Evolutionary conservation across 495 filamentous ascomycete species (phyloP).

Genomic region (Penicillium mononematosum): DNA sequence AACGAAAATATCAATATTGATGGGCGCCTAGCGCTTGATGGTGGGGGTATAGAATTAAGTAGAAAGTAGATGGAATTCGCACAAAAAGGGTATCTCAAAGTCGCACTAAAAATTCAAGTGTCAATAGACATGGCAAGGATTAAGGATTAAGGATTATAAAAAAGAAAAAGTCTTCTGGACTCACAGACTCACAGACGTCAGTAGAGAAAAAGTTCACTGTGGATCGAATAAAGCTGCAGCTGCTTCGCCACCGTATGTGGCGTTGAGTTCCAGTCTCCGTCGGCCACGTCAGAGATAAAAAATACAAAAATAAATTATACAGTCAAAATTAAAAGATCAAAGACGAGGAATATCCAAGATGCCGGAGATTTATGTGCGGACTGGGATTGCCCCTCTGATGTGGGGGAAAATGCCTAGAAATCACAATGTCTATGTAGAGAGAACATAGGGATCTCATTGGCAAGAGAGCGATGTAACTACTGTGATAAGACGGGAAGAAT

Average conservation of each 20-base stretch:
- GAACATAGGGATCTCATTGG: conserved; percentile 35
- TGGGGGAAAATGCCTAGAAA: conserved; percentile 17
- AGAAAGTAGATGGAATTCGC: conserved; percentile 5
- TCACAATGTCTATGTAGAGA: conserved; percentile 24
- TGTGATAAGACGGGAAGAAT: conserved; percentile 20
- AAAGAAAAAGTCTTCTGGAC: conserved; percentile 1
- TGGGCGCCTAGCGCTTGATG: conserved; percentile 15
- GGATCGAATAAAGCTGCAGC: conserved; percentile 35
- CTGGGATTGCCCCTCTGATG: conserved; percentile 22
- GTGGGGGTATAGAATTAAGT: conserved; percentile 15
- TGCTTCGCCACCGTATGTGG: conserved; percentile 46
- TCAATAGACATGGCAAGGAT: conserved; percentile 17
- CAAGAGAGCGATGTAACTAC: conserved; percentile 14
- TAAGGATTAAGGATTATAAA: conserved; percentile 9
- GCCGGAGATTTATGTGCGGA: conserved; percentile 31
- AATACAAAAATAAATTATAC: conserved; percentile 9
- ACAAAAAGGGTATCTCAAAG: conserved; percentile 16
- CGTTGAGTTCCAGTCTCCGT: conserved; percentile 17
- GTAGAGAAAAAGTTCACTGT: conserved; percentile 27
- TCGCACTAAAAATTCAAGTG: conserved; percentile 11
- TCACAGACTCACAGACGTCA: conserved; percentile 17
- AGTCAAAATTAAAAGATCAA: conserved; percentile 13
- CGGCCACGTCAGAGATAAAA: conserved; percentile 31
- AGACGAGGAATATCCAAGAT: not conserved
- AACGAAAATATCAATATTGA: conserved; percentile 12